These are phyloP conservation scores for Thielaviopsis musarum DNA, from an alignment of 2,329 filamentous ascomycete species.

Conservation along the genomic window DNA sequence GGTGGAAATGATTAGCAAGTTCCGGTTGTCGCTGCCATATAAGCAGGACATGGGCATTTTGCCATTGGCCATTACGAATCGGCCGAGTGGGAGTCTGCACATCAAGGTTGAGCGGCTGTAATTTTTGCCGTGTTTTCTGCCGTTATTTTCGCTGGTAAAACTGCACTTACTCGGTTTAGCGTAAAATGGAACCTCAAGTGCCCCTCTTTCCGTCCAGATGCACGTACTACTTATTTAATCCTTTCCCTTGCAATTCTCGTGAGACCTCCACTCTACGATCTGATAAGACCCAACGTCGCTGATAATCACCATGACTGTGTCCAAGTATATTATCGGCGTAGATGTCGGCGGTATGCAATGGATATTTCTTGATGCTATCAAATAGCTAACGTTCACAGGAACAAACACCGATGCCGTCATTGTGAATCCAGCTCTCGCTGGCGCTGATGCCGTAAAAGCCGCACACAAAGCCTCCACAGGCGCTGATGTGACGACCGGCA, in stretches of 20 bases:
- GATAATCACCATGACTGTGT: constrained; percentile 8
- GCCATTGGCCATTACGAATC: constrained; percentile 12
- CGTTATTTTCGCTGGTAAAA: no score
- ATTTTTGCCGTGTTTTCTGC: not conserved
- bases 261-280: not conserved
- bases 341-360: constrained; percentile 22
- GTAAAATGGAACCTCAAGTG: not conserved
- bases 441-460: constrained; percentile 13
- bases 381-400: constrained; percentile 16
- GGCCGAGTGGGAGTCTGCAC: not conserved
- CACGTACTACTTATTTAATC: not conserved
- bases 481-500: constrained; percentile 29
- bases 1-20: constrained; percentile 19
- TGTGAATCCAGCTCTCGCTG: constrained; percentile 24
- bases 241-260: not conserved
- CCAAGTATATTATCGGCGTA: constrained; percentile 21
- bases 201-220: not conserved
- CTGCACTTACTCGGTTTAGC: not conserved
- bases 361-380: not conserved
- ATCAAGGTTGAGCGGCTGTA: constrained; percentile 1
- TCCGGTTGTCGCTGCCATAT: constrained; percentile 16
- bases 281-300: not conserved
- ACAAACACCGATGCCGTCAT: constrained; percentile 39
- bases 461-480: constrained; percentile 32
- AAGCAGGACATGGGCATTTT: constrained; percentile 14